phyloP scores from a whole-genome alignment of 768 basidiomycete species.

The Postia placenta region DNA sequence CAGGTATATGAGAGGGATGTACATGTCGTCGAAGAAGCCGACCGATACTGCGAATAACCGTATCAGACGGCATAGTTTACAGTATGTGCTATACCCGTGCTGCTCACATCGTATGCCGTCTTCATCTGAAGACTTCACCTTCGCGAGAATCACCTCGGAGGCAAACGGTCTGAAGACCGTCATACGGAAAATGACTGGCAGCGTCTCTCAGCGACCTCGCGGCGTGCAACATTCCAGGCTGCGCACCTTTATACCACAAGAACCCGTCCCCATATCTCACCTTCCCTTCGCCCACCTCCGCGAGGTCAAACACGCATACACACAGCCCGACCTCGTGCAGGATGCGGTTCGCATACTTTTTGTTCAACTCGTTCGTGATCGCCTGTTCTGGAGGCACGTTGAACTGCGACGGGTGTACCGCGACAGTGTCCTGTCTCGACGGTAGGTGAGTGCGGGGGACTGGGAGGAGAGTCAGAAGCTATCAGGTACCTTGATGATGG shows the following conservation, averaged over 20 bases:
- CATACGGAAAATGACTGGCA: conserved; percentile 77
- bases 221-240: conserved; percentile 1
- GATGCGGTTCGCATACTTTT: conserved; percentile 91
- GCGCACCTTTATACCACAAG: conserved; percentile 87
- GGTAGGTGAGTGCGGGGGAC: background rate
- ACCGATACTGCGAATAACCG: conserved; percentile 53
- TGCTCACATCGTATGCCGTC: conserved; percentile 81
- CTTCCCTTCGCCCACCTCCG: conserved; percentile 84
- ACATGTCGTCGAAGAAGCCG: conserved; percentile 93
- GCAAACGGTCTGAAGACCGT: conserved; percentile 89
- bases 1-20: conserved; percentile 72
- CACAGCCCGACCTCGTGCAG: conserved; percentile 90
- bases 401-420: conserved; percentile 86
- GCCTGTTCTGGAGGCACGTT: conserved; percentile 72
- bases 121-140: conserved; percentile 81
- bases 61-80: background rate
- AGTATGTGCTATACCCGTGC: background rate
- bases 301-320: conserved; percentile 83
- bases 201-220: background rate
- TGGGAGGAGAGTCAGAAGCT: background rate
- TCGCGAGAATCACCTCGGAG: conserved; percentile 85
- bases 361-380: conserved; percentile 81
- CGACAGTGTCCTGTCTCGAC: conserved; percentile 74
- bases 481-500: conserved; percentile 31
- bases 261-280: conserved; percentile 93